Base-by-base conservation (phyloP, 805 yeast species). In the Candida pseudofarinosa region DNA sequence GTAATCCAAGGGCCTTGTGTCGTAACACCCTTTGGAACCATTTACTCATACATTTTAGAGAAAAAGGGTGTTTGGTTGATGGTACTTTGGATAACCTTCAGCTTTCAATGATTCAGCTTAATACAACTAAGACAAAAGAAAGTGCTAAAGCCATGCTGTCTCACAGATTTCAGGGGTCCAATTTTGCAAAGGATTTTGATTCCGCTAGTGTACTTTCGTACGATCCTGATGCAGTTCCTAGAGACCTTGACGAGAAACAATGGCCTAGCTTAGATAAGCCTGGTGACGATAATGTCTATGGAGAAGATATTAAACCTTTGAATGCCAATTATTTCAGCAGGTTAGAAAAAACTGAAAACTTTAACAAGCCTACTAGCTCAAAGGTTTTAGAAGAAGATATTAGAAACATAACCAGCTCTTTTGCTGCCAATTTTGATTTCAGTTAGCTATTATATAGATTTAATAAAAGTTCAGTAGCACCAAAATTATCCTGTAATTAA, bases 51-150 rank as follows among this genome's bases (percentile, higher is more conserved):
- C 95, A 88, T 58, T 89, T 79, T 66, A 74, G 95, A 63, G 91
- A 87, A 52, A 78, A 76, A 43, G 95, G 95, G 1, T 85, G 95
- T 62, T 68, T 90, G 26, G 97, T 90, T 19, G 97, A 90, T 60
- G 97, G 97, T 8, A 80, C 88, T 1, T 70, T 90, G 50, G 91
- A 85, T 45, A 85, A 81, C 52, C 71, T 90, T 48, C 93, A 84
- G 58, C 65, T 85, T 39, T 81, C 89, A 46, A 71, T 83, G 44
- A 81, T 85, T 17, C 84, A 79, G 49, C 68, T 67, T 46, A 54
- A 54, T 30, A 36, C 46, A 71, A 46, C 60, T 58, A 16, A 64
- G 59, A 49, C 64, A 64, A 44, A 34, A 44, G 36, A 33, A 31
- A 49, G 43, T 35, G 28, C 35, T 12, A 31, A 32, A 16, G 18